These are phyloP conservation scores for Alternaria hordeiaustralica DNA, from an alignment of 2,329 filamentous ascomycete species.

Conservation along the genomic window DNA sequence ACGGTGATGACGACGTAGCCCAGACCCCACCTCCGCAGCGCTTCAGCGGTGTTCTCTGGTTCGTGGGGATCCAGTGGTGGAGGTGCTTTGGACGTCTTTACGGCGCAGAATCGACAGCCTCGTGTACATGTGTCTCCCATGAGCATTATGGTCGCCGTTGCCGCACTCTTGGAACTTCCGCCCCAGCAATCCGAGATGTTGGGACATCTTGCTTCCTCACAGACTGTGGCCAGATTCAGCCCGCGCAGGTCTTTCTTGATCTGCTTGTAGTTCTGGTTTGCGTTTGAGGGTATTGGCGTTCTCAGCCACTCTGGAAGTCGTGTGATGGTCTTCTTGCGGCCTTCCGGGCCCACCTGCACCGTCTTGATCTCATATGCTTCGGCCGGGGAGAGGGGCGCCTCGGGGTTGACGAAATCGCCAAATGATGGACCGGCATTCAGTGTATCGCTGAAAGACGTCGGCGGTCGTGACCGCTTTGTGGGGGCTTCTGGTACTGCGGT, in stretches of 20 bases:
- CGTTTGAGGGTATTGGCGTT: conserved; percentile 86
- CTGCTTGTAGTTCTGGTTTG: conserved; percentile 85
- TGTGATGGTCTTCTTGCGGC: conserved; percentile 69
- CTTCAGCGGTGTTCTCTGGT: conserved; percentile 95
- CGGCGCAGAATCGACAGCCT: conserved; percentile 94
- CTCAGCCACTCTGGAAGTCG: conserved; percentile 94
- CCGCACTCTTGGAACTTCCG: conserved; percentile 82
- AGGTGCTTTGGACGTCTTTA: conserved; percentile 81
- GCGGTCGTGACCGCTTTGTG: conserved; percentile 46
- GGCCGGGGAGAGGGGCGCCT: conserved; percentile 51
- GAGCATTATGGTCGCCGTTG: conserved; percentile 98
- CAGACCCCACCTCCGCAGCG: conserved; percentile 87
- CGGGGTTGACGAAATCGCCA: conserved; percentile 64
- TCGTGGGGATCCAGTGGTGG: conserved; percentile 93
- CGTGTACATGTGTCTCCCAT: conserved; percentile 99
- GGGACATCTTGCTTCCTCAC: conserved; percentile 95
- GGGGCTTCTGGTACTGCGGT: conserved; percentile 26
- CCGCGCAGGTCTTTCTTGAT: conserved; percentile 94
- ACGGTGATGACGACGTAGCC: conserved; percentile 95
- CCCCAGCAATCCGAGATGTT: conserved; percentile 99
- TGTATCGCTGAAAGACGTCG: conserved; percentile 66
- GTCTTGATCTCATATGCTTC: conserved; percentile 68
- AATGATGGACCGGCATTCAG: conserved; percentile 71
- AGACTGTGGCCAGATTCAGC: conserved; percentile 90
- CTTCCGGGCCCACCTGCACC: conserved; percentile 65